phyloP scores from a whole-genome alignment of 441 rosid species.

The Arabidopsis lyrata region DNA sequence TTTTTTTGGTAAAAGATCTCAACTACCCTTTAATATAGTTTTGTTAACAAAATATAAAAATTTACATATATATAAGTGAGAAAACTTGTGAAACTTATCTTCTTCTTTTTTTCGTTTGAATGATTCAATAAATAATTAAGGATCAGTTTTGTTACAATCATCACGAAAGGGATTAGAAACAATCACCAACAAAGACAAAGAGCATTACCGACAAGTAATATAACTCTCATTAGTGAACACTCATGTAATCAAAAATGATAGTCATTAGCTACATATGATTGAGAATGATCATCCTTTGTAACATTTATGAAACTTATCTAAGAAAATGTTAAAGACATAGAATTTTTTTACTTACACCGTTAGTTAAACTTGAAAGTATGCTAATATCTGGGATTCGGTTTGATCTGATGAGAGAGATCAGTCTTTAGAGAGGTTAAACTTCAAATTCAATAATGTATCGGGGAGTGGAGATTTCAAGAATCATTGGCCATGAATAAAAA shows the following conservation, averaged over 20 bases:
- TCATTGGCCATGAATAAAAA: neutral
- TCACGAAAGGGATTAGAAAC: too few species aligned
- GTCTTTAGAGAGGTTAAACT: neutral
- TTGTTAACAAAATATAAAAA: neutral
- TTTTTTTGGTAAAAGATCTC: too few species aligned
- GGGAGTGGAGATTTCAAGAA: neutral
- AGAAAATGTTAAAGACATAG: neutral
- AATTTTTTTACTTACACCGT: neutral
- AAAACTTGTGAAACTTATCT: neutral
- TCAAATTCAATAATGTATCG: constrained; percentile 5
- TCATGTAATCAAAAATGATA: too few species aligned
- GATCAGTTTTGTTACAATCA: too few species aligned
- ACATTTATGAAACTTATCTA: too few species aligned
- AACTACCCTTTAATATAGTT: neutral
- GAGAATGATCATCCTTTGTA: too few species aligned
- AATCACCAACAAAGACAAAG: too few species aligned
- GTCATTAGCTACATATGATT: too few species aligned
- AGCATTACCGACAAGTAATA: too few species aligned
- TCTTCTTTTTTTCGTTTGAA: too few species aligned
- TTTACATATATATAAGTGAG: neutral
- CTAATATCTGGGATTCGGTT: neutral
- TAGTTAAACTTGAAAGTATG: neutral
- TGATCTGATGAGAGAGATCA: neutral
- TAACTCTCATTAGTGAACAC: too few species aligned
- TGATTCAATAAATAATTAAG: too few species aligned